Percentiles rank a stretch among this genome's conserved stretches.
Conservation (phyloP, 2,329 filamentous ascomycete species). For the Sclerotinia borealis region DNA sequence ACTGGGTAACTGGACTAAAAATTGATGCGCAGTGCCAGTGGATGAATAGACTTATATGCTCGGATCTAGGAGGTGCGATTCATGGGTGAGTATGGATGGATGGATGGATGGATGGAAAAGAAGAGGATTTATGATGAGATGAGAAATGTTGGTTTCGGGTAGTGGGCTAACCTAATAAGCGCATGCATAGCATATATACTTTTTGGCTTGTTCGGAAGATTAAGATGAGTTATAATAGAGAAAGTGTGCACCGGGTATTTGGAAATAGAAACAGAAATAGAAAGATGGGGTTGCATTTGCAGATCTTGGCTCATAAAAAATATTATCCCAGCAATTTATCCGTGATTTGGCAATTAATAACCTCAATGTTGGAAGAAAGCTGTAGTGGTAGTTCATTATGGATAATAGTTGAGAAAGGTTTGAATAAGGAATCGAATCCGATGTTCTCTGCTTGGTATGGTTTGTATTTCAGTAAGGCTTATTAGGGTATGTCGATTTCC, state of each 20-base stretch:
- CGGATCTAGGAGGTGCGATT: constrained; percentile 38
- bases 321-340: not conserved
- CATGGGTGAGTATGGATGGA: constrained; percentile 35
- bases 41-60: constrained; percentile 35
- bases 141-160: constrained; percentile 12
- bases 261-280: not conserved
- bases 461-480: not conserved
- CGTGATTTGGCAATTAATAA: not conserved
- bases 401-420: not conserved
- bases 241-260: not conserved
- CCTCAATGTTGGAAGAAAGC: not conserved
- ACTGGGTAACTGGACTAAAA: constrained; percentile 43
- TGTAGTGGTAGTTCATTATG: not conserved
- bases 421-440: not conserved
- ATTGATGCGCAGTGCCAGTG: constrained; percentile 35
- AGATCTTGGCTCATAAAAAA: not conserved
- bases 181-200: too few species aligned
- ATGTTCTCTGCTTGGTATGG: not conserved
- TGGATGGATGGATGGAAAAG: constrained; percentile 18
- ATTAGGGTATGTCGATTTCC: not conserved
- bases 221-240: too few species aligned
- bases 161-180: not conserved
- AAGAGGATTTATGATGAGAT: constrained; percentile 15
- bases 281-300: too few species aligned
- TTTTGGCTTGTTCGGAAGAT: rapidly evolving